phyloP scores from a whole-genome alignment of 805 yeast genomes.

The Candida nanaspora region DNA sequence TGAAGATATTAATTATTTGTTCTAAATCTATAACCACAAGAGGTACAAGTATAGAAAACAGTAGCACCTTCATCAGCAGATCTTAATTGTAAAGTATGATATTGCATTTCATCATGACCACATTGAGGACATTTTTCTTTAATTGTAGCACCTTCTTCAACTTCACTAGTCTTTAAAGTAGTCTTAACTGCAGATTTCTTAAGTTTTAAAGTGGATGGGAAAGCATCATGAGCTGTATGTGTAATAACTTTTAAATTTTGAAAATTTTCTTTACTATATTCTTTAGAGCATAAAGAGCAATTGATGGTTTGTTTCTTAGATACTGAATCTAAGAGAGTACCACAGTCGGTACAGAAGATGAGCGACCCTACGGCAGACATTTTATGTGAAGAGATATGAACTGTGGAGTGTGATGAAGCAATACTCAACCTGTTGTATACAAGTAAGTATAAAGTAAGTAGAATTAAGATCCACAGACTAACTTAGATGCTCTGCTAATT shows the following conservation, averaged over 20 bases:
- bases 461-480: no score
- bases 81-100: constrained; percentile 92
- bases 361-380: constrained; percentile 97
- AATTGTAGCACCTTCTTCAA: constrained; percentile 93
- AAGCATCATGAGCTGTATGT: constrained; percentile 83
- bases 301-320: constrained; percentile 40
- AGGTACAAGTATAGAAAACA: constrained; percentile 92
- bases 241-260: constrained; percentile 82
- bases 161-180: constrained; percentile 61
- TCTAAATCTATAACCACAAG: constrained; percentile 89
- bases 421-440: no score
- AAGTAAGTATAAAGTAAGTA: no score
- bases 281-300: constrained; percentile 46
- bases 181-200: constrained; percentile 92
- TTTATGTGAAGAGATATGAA: no score
- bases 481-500: no score
- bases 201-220: constrained; percentile 76
- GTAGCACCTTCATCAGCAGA: constrained; percentile 99
- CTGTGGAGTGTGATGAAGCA: no score
- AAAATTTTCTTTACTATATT: constrained; percentile 43
- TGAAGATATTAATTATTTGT: constrained; percentile 63
- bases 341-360: constrained; percentile 90
- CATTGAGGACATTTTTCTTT: constrained; percentile 98
- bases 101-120: constrained; percentile 97
- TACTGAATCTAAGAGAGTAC: constrained; percentile 74